Evolutionary conservation across 2,329 filamentous ascomycete genomes (phyloP).

Genomic region (Metarhizium album): DNA sequence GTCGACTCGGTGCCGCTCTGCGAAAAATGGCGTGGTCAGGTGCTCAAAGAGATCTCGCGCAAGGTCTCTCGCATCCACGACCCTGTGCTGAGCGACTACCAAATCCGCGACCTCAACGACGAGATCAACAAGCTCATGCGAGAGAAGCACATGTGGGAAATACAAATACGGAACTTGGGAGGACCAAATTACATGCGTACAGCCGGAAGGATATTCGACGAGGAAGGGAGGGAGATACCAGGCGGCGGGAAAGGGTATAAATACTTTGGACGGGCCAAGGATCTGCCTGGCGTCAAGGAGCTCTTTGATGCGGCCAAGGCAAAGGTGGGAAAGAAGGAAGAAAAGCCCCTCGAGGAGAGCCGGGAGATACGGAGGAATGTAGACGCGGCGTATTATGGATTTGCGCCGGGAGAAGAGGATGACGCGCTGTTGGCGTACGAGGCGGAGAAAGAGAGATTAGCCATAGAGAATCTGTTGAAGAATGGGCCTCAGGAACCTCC

Average conservation of each 20-base stretch:
- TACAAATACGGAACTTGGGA: conserved; percentile 89
- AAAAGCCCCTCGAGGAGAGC: conserved; percentile 55
- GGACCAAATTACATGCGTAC: conserved; percentile 93
- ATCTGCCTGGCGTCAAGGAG: conserved; percentile 92
- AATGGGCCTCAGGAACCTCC: conserved; percentile 46
- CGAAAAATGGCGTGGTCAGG: conserved; percentile 97
- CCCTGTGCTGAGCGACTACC: conserved; percentile 80
- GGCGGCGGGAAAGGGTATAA: conserved; percentile 81
- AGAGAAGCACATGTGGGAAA: conserved; percentile 98
- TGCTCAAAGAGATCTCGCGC: conserved; percentile 91
- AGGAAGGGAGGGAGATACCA: conserved; percentile 59
- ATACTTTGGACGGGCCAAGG: conserved; percentile 84
- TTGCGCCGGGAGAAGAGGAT: conserved; percentile 86
- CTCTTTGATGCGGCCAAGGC: conserved; percentile 72
- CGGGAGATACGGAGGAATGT: conserved; percentile 65
- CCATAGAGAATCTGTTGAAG: conserved; percentile 55
- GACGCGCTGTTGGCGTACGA: conserved; percentile 73
- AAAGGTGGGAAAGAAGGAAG: conserved; percentile 45
- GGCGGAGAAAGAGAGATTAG: conserved; percentile 70
- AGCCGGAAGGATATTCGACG: conserved; percentile 59
- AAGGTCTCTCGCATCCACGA: conserved; percentile 97
- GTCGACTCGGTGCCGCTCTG: conserved; percentile 75
- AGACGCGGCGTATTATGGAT: conserved; percentile 93
- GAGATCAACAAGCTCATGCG: conserved; percentile 99
- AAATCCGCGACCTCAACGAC: conserved; percentile 95